These are phyloP conservation scores for Colletotrichum echinochloae DNA, from an alignment of 2,329 filamentous ascomycete species.

Conservation along the genomic window DNA sequence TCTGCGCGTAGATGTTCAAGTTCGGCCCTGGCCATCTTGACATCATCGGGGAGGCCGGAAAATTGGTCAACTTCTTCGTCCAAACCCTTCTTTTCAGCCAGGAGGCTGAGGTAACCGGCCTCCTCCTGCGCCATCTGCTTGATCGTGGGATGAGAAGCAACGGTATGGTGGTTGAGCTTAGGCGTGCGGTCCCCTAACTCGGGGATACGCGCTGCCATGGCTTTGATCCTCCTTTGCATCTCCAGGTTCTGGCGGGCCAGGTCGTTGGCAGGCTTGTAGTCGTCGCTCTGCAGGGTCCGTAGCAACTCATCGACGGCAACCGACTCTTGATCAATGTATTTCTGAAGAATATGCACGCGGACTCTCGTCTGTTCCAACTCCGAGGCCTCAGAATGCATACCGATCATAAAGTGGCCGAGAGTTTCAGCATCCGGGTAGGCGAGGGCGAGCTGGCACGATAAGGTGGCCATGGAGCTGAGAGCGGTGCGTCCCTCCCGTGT, in stretches of 20 bases:
- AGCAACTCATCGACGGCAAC: slow-evolving; percentile 54
- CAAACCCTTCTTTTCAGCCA: slow-evolving; percentile 68
- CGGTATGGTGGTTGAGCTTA: slow-evolving; percentile 51
- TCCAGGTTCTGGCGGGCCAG: slow-evolving; percentile 80
- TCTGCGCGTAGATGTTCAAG: slow-evolving; percentile 75
- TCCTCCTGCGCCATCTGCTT: slow-evolving; percentile 70
- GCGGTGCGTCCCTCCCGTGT: slow-evolving; percentile 65
- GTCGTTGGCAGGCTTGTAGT: slow-evolving; percentile 66
- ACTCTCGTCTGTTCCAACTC: slow-evolving; percentile 67
- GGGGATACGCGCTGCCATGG: slow-evolving; percentile 72
- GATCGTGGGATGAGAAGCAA: slow-evolving; percentile 61
- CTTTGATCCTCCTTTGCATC: slow-evolving; percentile 76
- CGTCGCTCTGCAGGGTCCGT: slow-evolving; percentile 55
- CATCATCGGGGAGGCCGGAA: slow-evolving; percentile 78
- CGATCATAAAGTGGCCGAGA: slow-evolving; percentile 65
- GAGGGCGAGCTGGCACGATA: slow-evolving; percentile 63
- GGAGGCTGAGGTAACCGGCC: slow-evolving; percentile 66
- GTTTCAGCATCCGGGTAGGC: slow-evolving; percentile 60
- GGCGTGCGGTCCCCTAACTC: slow-evolving; percentile 72
- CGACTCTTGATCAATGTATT: slow-evolving; percentile 66
- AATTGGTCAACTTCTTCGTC: slow-evolving; percentile 75
- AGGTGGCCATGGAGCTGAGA: slow-evolving; percentile 68
- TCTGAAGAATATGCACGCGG: slow-evolving; percentile 67
- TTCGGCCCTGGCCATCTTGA: slow-evolving; percentile 75
- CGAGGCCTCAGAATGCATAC: slow-evolving; percentile 66